These are phyloP conservation scores for Lipomyces kockii DNA, from an alignment of 805 yeast species.

Conservation along the genomic window DNA sequence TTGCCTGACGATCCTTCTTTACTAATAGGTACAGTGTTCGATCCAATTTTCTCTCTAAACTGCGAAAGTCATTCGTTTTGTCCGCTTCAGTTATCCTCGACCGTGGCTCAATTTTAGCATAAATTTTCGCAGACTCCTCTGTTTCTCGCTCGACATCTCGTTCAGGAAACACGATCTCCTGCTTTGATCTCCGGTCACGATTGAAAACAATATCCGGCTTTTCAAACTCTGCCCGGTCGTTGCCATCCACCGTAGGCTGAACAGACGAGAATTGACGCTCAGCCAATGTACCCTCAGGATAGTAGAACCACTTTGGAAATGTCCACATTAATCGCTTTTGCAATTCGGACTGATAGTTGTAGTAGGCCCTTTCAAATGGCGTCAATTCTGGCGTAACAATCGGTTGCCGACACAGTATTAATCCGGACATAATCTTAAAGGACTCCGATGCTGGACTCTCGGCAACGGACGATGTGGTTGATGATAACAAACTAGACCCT, in stretches of 20 bases:
- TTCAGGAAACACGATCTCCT: slow-evolving; percentile 75
- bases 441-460: slow-evolving; percentile 5
- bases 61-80: slow-evolving; percentile 58
- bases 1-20: slow-evolving; percentile 45
- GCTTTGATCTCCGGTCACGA: slow-evolving; percentile 85
- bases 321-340: slow-evolving; percentile 96
- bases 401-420: slow-evolving; percentile 80
- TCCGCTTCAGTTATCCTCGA: slow-evolving; percentile 82
- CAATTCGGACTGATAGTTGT: slow-evolving; percentile 80
- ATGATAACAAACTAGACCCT: not conserved
- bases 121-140: slow-evolving; percentile 53
- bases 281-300: slow-evolving; percentile 84
- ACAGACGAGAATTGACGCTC: slow-evolving; percentile 78
- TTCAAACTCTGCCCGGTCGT: slow-evolving; percentile 5
- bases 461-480: slow-evolving; percentile 7
- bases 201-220: slow-evolving; percentile 45
- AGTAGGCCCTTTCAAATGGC: slow-evolving; percentile 73
- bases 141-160: slow-evolving; percentile 48
- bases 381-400: slow-evolving; percentile 78
- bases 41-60: slow-evolving; percentile 79
- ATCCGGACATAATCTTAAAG: slow-evolving; percentile 43
- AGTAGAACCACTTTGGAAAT: slow-evolving; percentile 91
- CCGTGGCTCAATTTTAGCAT: slow-evolving; percentile 69
- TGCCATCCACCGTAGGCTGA: slow-evolving; percentile 49
- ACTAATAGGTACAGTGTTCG: slow-evolving; percentile 79